phyloP scores from a whole-genome alignment of 2,329 filamentous ascomycete species.

The Ophiocordyceps camponoti-leonardi region DNA sequence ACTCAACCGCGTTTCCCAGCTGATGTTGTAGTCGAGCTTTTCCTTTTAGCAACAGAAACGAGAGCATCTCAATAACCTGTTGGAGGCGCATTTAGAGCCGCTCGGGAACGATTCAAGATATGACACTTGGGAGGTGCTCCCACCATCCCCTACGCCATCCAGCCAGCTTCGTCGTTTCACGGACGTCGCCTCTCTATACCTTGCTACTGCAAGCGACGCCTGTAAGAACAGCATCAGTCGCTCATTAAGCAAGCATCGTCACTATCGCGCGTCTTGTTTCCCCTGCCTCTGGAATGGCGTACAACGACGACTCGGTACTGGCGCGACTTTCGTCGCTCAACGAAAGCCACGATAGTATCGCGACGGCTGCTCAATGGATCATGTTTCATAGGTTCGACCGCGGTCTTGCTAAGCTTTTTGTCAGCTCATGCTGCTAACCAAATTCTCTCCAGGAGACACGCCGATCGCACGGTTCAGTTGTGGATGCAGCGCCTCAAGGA shows the following conservation, averaged over 20 bases:
- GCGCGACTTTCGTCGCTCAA: conserved; percentile 91
- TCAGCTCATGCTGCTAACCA: neutral
- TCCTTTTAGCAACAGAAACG: neutral
- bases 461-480: conserved; percentile 76
- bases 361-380: conserved; percentile 95
- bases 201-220: neutral
- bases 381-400: conserved; percentile 80
- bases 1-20: neutral
- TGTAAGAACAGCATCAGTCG: neutral
- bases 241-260: neutral
- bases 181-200: neutral
- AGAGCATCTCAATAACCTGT: neutral
- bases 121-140: neutral
- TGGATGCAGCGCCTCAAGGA: conserved; percentile 88
- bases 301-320: conserved; percentile 87
- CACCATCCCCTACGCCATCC: neutral
- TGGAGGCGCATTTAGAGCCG: neutral
- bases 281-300: conserved; percentile 51
- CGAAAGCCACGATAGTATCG: conserved; percentile 93
- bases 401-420: neutral
- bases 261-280: neutral
- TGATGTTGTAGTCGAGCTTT: neutral
- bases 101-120: neutral
- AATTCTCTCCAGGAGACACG: conserved; percentile 51
- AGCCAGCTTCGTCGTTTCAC: neutral